Base-by-base conservation (phyloP, 805 yeast genomes). In the Lipomyces sp. region DNA sequence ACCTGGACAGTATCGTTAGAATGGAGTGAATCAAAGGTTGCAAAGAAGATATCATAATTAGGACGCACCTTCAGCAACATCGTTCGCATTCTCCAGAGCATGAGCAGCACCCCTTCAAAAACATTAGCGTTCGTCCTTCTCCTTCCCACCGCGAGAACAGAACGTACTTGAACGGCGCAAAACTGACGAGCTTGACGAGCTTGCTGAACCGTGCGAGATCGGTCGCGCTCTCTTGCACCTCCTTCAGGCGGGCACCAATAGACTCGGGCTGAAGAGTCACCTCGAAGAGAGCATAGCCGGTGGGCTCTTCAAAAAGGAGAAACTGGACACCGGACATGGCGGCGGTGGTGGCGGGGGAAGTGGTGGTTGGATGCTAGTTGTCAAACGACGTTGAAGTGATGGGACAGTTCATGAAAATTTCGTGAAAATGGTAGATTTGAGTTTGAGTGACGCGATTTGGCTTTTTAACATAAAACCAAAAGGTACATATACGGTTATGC, bases 11-110 rank as follows among this genome's bases (percentile, higher is more conserved):
- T 4, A 22, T 4, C n/a, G 26, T 24, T 19, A 16, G 32, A 7
- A 14, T 23, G 11, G 7, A 26, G 34, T 21, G 21, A 32, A 14
- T 18, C 19, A 14, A n/a, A n/a, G n/a, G n/a, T n/a, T n/a, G n/a
- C n/a, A n/a, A n/a, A n/a, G n/a, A n/a, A n/a, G n/a, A n/a, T n/a
- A n/a, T n/a, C n/a, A n/a, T n/a, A n/a, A n/a, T n/a, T n/a, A n/a
- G n/a, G n/a, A 13, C 10, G 22, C 33, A 33, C 98, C 98, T 74
- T 93, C 98, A 60, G 96, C 86, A 63, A 93, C 85, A 68, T 93
- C 98, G 68, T 93, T 93, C 62, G 98, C 97, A 68, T 93, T 93
- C 73, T 91, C 98, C 66, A 93, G 80, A 55, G 98, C 98, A 73
- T 93, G 98, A 46, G 98, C 98, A 55, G 98, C 98, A 65, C 97